These are phyloP conservation scores for Cadophora luteo-olivacea DNA, from an alignment of 2,329 filamentous ascomycete species.

Conservation along the genomic window DNA sequence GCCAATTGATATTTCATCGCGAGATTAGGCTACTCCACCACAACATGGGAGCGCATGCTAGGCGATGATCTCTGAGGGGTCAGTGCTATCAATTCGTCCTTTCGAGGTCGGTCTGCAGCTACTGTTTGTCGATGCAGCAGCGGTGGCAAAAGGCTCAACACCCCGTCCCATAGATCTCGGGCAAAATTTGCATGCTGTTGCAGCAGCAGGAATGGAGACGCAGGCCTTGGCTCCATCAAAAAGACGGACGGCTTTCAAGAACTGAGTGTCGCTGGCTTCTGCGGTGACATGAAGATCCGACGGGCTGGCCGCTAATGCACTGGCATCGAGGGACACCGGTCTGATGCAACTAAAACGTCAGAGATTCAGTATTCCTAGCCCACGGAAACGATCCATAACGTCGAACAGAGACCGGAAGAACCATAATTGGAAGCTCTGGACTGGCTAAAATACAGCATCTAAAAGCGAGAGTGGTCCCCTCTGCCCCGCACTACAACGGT, in stretches of 20 bases:
- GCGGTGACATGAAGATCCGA: conserved; percentile 39
- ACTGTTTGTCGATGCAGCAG: conserved; percentile 42
- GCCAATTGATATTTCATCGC: conserved; percentile 76
- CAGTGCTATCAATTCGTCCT: conserved; percentile 43
- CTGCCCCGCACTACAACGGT: conserved; percentile 44
- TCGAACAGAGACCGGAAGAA: conserved; percentile 31
- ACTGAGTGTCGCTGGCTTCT: conserved; percentile 15
- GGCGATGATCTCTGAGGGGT: conserved; percentile 45
- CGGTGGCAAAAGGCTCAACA: conserved; percentile 44
- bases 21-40: conserved; percentile 69
- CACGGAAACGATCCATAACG: conserved; percentile 39
- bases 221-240: conserved; percentile 29
- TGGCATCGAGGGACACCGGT: conserved; percentile 39
- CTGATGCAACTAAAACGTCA: conserved; percentile 42
- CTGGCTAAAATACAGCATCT: conserved; percentile 34
- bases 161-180: conserved; percentile 37
- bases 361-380: conserved; percentile 33
- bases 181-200: conserved; percentile 36
- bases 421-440: conserved; percentile 32
- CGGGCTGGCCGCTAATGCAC: conserved; percentile 44
- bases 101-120: conserved; percentile 43
- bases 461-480: conserved; percentile 27
- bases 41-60: conserved; percentile 50
- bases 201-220: conserved; percentile 30
- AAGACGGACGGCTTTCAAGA: neutral